Conservation (phyloP, 202 grass and related monocot genomes). For the Dendrocalamus latiflorus region DNA sequence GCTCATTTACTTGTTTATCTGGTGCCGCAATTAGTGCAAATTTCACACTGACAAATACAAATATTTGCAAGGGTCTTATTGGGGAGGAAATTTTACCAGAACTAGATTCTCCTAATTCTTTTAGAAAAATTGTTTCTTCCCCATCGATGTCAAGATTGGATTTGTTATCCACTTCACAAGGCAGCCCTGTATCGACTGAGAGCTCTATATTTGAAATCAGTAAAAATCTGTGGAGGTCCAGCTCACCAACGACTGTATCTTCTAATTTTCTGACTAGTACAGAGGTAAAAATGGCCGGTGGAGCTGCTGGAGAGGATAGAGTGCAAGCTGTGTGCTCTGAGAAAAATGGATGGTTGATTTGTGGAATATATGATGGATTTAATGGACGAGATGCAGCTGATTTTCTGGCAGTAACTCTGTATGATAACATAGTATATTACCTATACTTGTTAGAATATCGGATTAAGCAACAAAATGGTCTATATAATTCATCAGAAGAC, state of each 20-base stretch:
- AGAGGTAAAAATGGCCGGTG: constrained; percentile 89
- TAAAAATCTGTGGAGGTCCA: constrained; percentile 61
- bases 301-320: constrained; percentile 95
- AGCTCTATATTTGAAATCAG: constrained; percentile 55
- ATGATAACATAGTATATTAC: constrained; percentile 88
- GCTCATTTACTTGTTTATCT: constrained; percentile 94
- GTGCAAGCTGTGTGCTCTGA: constrained; percentile 99
- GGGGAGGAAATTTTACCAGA: constrained; percentile 88
- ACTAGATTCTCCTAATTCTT: constrained; percentile 93
- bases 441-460: constrained; percentile 69
- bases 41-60: constrained; percentile 90
- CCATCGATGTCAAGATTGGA: constrained; percentile 87
- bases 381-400: constrained; percentile 99
- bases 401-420: constrained; percentile 87
- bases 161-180: constrained; percentile 45
- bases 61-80: constrained; percentile 94
- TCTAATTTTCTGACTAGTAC: constrained; percentile 78
- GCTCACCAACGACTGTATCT: constrained; percentile 50
- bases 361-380: constrained; percentile 97
- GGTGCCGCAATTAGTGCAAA: constrained; percentile 98
- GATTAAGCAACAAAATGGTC: constrained; percentile 56
- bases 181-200: constrained; percentile 40
- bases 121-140: constrained; percentile 80
- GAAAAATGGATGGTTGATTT: constrained; percentile 94
- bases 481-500: constrained; percentile 11